phyloP scores from a whole-genome alignment of 1,139 yeast genomes.

The Nakaseomyces sp. region DNA sequence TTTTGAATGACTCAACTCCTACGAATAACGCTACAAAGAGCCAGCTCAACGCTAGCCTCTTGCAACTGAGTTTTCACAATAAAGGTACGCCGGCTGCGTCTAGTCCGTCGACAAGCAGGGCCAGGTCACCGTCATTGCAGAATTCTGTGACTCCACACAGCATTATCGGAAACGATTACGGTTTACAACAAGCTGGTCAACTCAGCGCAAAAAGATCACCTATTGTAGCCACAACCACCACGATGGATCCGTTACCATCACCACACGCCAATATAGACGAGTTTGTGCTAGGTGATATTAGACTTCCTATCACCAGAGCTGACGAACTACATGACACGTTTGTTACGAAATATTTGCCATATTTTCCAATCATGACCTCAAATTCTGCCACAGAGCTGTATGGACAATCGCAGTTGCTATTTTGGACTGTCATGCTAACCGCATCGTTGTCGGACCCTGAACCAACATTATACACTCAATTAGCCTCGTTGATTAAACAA shows the following conservation, averaged over 20 bases:
- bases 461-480: constrained; percentile 67
- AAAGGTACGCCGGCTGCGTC: constrained; percentile 6
- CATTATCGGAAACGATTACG: background rate
- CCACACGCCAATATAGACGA: constrained; percentile 40
- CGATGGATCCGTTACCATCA: constrained; percentile 27
- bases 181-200: constrained; percentile 1
- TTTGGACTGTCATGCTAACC: constrained; percentile 86
- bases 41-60: background rate
- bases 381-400: constrained; percentile 68
- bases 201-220: constrained; percentile 11
- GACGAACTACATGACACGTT: constrained; percentile 62
- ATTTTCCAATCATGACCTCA: constrained; percentile 69
- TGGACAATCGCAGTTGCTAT: constrained; percentile 71
- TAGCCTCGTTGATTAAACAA: constrained; percentile 74
- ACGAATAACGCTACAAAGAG: constrained; percentile 10
- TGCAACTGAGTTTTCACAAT: constrained; percentile 1
- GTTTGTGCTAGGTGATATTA: constrained; percentile 67
- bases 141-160: background rate
- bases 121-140: constrained; percentile 1
- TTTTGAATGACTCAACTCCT: constrained; percentile 10
- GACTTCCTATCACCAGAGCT: constrained; percentile 57
- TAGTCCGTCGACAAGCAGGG: constrained; percentile 8
- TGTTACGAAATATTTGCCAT: constrained; percentile 59
- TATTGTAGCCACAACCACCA: constrained; percentile 25
- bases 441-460: constrained; percentile 84